A percentile compares a stretch with the other conserved stretches of the same genome.
Evolutionary conservation across 108 stramenopile species (phyloP).

Genomic region (Cyclostephanos invisitatus): DNA sequence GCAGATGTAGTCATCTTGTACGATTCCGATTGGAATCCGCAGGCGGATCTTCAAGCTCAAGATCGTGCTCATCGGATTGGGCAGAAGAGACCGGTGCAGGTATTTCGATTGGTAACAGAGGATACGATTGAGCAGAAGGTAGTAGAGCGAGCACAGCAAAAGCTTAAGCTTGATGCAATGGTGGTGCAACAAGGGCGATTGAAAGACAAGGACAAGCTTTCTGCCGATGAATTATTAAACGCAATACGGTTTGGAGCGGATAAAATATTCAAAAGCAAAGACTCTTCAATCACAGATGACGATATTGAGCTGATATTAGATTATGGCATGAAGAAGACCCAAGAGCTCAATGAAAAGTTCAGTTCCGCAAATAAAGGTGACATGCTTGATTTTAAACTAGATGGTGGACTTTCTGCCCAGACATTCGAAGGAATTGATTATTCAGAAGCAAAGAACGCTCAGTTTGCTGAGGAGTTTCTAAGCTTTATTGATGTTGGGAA

Average conservation of each 20-base stretch:
- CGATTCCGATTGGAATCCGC: slow-evolving; percentile 98
- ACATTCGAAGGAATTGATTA: slow-evolving; percentile 91
- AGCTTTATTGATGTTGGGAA: slow-evolving; percentile 85
- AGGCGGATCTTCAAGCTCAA: slow-evolving; percentile 98
- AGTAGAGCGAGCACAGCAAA: slow-evolving; percentile 99
- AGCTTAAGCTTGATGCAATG: slow-evolving; percentile 99
- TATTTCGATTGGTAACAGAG: slow-evolving; percentile 97
- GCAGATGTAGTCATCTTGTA: slow-evolving; percentile 94
- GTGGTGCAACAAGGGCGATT: slow-evolving; percentile 97
- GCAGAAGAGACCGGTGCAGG: slow-evolving; percentile 95
- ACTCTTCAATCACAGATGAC: slow-evolving; percentile 89
- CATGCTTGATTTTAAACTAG: slow-evolving; percentile 92
- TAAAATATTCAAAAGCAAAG: slow-evolving; percentile 92
- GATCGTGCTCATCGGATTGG: slow-evolving; percentile 94
- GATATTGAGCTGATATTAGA: slow-evolving; percentile 92
- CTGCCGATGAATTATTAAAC: slow-evolving; percentile 80
- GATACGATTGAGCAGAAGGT: slow-evolving; percentile 99
- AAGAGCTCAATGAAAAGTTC: slow-evolving; percentile 88
- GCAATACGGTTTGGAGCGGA: slow-evolving; percentile 98
- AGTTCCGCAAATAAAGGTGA: slow-evolving; percentile 94
- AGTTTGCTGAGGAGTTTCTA: slow-evolving; percentile 78
- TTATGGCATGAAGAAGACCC: slow-evolving; percentile 90
- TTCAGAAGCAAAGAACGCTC: slow-evolving; percentile 62
- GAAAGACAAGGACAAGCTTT: slow-evolving; percentile 88
- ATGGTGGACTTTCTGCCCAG: slow-evolving; percentile 87